Base-by-base conservation (phyloP, 225 moss, liverwort and hornwort species). In the Pseudisothecium myosuroides region DNA sequence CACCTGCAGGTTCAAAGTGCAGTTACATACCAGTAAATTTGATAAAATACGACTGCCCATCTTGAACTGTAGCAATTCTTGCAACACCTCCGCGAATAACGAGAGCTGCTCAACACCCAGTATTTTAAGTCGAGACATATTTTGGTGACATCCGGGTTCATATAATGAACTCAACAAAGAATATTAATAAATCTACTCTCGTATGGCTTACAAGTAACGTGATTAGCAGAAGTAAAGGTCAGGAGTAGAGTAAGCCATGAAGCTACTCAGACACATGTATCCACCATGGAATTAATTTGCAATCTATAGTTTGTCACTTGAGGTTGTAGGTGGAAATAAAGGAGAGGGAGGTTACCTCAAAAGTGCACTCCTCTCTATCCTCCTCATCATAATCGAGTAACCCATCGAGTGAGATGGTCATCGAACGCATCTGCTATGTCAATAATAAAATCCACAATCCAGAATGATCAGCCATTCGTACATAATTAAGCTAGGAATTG, bases 361-460 rank as follows among this genome's bases (percentile, higher is more conserved):
- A 98, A 67, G 98, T 98, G 88, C 98, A 98, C 80, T 98, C 98
- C 84, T 98, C 98, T 90, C 97, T 97, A 89, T 98, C 98, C 88
- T 98, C 98, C 89, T 98, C 98, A 89, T 98, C 98, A 89, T 98
- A 98, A 84, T 98, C 98, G 82, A 98, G 96, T 80, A 98, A 92
- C 64, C 98, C 98, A 94, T 98, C 98, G 84, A 98, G 90, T 76
- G 98, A 98, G 84, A 98, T 98, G 47, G 98, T 98, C 98, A 98
- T 98, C 56, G 98, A 98, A 83, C 98, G 97, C 97, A 97, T 96
- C 98, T 98, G 98, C 87, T 82, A 77, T n/a, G 86, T 89, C 90
- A 85, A 76, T 17, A 71, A 81, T 72, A 78, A 88, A 86, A 80
- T 77, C 45, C 74, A 84, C 23, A 85, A 90, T 86, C 81, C 63